A percentile compares a stretch with the other conserved stretches of the same genome.
These are phyloP conservation scores for Aspergillus terreus DNA, from an alignment of 2,329 filamentous ascomycete genomes.

Conservation along the genomic window DNA sequence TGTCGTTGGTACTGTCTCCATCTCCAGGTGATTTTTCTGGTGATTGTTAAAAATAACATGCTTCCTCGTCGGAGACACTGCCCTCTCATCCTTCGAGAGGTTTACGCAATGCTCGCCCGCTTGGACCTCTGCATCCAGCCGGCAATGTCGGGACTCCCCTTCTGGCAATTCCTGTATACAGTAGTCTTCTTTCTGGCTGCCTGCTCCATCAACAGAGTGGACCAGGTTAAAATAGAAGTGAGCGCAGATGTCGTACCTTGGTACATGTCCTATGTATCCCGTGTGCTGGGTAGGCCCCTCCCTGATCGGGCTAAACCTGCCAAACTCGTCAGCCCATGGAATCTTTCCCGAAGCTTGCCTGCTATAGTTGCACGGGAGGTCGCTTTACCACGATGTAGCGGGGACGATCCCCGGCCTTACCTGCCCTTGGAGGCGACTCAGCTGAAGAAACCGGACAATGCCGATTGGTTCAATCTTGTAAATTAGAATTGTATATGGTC, in stretches of 20 bases:
- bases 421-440: no score
- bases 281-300: neutral
- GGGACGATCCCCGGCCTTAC: no score
- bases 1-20: neutral
- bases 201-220: neutral
- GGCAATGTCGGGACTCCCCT: constrained; percentile 9
- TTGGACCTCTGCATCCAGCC: constrained; percentile 8
- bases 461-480: constrained; percentile 1
- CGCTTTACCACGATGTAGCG: no score
- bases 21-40: constrained; percentile 2
- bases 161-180: constrained; percentile 3
- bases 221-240: neutral
- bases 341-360: no score
- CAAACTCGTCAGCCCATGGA: neutral
- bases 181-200: neutral
- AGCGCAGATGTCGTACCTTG: neutral
- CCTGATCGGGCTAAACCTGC: neutral
- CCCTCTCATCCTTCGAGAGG: neutral
- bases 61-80: neutral
- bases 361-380: no score
- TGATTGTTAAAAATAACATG: constrained; percentile 8
- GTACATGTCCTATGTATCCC: neutral
- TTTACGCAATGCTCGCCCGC: constrained; percentile 13
- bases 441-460: neutral
- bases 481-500: neutral